A percentile compares a stretch with the other conserved stretches of the same genome.
phyloP scores from a whole-genome alignment of 2,329 filamentous ascomycete genomes.

The Ophiosphaerella herpotricha region DNA sequence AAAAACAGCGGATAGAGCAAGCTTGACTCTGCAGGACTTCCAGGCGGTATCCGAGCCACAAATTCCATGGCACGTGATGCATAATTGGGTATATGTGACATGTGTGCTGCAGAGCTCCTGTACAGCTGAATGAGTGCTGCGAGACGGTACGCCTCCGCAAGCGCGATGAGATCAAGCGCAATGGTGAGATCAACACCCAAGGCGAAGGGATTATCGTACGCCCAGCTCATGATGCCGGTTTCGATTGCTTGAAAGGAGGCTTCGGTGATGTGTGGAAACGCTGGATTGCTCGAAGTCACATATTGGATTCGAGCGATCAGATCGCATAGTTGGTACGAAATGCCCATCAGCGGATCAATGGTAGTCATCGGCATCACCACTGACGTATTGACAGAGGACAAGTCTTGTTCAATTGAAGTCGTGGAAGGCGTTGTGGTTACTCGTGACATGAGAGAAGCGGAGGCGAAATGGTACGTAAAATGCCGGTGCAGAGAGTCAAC shows the following conservation, averaged over 20 bases:
- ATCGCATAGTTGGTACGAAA: constrained; percentile 40
- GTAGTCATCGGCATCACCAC: constrained; percentile 28
- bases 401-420: constrained; percentile 21
- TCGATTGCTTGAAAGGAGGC: constrained; percentile 41
- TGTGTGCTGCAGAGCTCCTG: constrained; percentile 33
- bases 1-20: constrained; percentile 44
- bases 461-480: constrained; percentile 45
- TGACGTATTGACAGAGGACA: constrained; percentile 21
- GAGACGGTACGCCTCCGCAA: constrained; percentile 42
- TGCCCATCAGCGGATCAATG: constrained; percentile 45
- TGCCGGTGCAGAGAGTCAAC: constrained; percentile 42
- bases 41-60: constrained; percentile 39
- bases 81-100: constrained; percentile 29
- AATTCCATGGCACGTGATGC: constrained; percentile 43
- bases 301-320: constrained; percentile 43
- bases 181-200: constrained; percentile 35
- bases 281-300: constrained; percentile 35
- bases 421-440: constrained; percentile 24
- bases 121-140: constrained; percentile 44
- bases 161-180: constrained; percentile 41
- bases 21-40: constrained; percentile 41
- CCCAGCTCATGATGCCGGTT: constrained; percentile 38
- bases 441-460: constrained; percentile 41
- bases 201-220: constrained; percentile 38
- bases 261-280: constrained; percentile 39